A percentile compares a stretch with the other conserved stretches of the same genome.
phyloP scores from a whole-genome alignment of 306 rosid species.

The Comarum palustre region DNA sequence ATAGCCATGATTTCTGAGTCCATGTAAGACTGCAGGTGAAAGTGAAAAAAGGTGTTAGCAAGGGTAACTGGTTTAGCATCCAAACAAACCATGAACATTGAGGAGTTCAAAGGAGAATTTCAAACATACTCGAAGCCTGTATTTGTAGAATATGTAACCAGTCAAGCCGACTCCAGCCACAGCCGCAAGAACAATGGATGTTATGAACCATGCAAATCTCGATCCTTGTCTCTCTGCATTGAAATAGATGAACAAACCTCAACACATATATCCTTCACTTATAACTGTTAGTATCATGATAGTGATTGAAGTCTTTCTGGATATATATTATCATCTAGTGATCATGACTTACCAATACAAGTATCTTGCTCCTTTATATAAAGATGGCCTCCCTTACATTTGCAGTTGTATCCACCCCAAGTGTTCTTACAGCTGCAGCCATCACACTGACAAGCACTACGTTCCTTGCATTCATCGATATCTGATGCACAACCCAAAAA shows the following conservation, averaged over 20 bases:
- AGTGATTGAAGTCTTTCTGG: not conserved
- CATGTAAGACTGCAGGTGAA: conserved; percentile 72
- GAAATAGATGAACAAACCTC: conserved; percentile 12
- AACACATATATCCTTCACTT: not conserved
- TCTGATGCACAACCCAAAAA: conserved; percentile 33
- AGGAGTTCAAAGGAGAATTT: conserved; percentile 11
- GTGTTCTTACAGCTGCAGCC: conserved; percentile 53
- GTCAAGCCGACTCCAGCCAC: conserved; percentile 58
- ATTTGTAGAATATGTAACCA: conserved; percentile 87
- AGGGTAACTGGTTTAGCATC: not conserved
- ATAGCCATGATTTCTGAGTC: conserved; percentile 95
- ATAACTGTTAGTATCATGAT: not conserved
- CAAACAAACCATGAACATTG: not conserved
- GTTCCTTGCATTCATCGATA: conserved; percentile 47
- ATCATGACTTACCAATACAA: conserved; percentile 40
- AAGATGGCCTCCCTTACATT: conserved; percentile 39
- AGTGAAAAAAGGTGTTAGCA: not conserved
- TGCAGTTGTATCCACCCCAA: conserved; percentile 60
- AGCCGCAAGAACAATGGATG: conserved; percentile 52
- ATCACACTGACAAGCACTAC: conserved; percentile 43
- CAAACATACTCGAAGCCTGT: conserved; percentile 78
- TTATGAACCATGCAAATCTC: conserved; percentile 45
- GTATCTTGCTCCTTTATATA: conserved; percentile 51
- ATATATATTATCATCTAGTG: not conserved
- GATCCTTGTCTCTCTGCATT: conserved; percentile 71